Evolutionary conservation across 331 rosid species (phyloP).

Genomic region (Rhamnella rubrinervis): DNA sequence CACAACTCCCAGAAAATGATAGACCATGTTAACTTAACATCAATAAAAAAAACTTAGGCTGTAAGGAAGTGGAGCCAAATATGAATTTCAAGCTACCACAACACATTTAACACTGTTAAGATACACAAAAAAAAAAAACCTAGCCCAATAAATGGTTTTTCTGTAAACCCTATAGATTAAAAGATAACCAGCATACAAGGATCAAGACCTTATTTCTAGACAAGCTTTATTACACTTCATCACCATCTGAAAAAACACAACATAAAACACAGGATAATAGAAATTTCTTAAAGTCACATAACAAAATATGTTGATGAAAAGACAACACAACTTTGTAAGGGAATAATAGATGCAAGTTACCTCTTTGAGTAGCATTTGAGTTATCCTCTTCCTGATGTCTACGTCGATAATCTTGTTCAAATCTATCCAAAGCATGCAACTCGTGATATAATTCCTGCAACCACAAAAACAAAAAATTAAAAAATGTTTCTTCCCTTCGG

Average conservation of each 20-base stretch:
- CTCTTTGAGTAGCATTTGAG: conserved; percentile 82
- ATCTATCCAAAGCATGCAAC: conserved; percentile 92
- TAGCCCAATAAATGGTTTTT: background rate
- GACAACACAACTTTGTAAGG: background rate
- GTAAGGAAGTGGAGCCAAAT: no score
- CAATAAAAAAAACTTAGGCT: no score
- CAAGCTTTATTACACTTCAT: background rate
- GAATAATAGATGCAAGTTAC: conserved; percentile 35
- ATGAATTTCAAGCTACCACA: no score
- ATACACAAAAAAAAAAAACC: background rate
- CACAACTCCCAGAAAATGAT: no score
- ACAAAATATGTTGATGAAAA: background rate
- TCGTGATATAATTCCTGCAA: conserved; percentile 94
- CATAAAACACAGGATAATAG: background rate
- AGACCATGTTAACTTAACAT: no score
- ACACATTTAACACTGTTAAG: background rate
- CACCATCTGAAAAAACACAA: background rate
- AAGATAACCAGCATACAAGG: background rate
- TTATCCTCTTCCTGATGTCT: conserved; percentile 94
- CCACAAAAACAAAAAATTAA: conserved; percentile 13
- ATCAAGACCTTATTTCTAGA: background rate
- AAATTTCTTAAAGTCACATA: background rate
- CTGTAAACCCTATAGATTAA: background rate
- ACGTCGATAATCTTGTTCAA: conserved; percentile 92
- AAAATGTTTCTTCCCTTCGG: conserved; percentile 5